Base-by-base conservation (phyloP, 2,329 filamentous ascomycete genomes). In the Paracamarosporium sp. region DNA sequence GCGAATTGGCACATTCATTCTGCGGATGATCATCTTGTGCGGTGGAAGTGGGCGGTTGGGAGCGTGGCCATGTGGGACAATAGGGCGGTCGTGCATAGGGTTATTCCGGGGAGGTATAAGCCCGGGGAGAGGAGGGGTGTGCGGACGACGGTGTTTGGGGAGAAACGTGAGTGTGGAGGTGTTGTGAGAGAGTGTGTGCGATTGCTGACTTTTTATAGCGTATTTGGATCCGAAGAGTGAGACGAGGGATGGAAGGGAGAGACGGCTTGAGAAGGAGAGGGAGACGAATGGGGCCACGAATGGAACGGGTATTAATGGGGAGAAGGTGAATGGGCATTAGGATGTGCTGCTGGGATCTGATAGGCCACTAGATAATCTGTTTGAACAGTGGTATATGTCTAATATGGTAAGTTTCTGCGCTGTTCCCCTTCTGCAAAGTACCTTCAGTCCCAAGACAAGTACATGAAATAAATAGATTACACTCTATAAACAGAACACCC, bases 41-140 rank as follows among this genome's bases (percentile, higher is more conserved):
- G 58, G 8, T 61, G 55, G 40, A 61, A 61, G 31, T 61, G 50
- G 55, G 55, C 24, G 20, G 48, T 50, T 4, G 58, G 58, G 7
- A 55, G 46, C 33, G 55, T 61, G 11, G 58, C 58, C 7, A 61
- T 61, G 30, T 61, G 58, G 58, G 58, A 61, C 36, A 61, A 61
- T 46, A 30, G 58, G 3, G 36, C 30, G 30, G 44, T 33, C 2
- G n/a, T 48, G 4, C 54, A 60, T 35, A 45, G 54, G 15, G 50
- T 47, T 24, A 56, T 60, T 20, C 53, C 53, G 2, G 53, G 53
- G 11, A 50, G 28, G 27, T 58, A 58, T 33, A 22, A 53, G 20
- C 50, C 5, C 2, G 43, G 43, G 25, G 17, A 3, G 11, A 25
- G 48, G 36, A 51, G 35, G 17, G 48, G 48, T 7, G 48, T 51